Conservation (phyloP, 78 protist species). For the Dictyostelium firmibasis region DNA sequence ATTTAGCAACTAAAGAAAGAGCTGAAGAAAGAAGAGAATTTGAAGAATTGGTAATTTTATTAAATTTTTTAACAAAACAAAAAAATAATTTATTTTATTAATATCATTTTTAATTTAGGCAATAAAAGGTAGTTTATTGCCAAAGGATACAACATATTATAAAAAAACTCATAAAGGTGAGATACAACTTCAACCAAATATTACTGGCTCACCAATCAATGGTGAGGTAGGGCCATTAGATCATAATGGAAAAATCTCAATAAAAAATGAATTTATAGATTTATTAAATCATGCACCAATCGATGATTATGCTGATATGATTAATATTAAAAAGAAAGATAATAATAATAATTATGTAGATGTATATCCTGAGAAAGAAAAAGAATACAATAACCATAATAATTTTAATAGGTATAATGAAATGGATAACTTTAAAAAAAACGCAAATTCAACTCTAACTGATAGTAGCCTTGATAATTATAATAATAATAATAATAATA, state of each 20-base stretch:
- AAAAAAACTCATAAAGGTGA: slow-evolving; percentile 4
- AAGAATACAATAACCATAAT: too few species aligned
- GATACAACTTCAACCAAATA: neutral
- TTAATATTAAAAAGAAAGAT: neutral
- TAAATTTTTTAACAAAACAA: too few species aligned
- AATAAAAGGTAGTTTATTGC: neutral
- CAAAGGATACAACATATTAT: neutral
- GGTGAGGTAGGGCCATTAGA: neutral
- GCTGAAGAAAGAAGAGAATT: neutral
- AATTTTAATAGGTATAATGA: neutral
- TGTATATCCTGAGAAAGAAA: too few species aligned
- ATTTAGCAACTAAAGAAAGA: neutral
- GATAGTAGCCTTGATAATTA: too few species aligned
- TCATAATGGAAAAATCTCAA: too few species aligned
- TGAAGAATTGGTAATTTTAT: neutral
- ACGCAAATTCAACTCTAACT: too few species aligned
- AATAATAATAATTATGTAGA: neutral
- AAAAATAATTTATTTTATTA: too few species aligned
- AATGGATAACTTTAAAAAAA: too few species aligned
- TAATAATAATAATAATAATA: too few species aligned
- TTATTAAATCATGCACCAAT: neutral
- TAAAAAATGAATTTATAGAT: neutral
- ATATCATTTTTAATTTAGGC: neutral
- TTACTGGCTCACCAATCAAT: neutral
- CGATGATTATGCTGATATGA: neutral